phyloP scores from a whole-genome alignment of 768 basidiomycete genomes.

The Pulveroboletus sp. region DNA sequence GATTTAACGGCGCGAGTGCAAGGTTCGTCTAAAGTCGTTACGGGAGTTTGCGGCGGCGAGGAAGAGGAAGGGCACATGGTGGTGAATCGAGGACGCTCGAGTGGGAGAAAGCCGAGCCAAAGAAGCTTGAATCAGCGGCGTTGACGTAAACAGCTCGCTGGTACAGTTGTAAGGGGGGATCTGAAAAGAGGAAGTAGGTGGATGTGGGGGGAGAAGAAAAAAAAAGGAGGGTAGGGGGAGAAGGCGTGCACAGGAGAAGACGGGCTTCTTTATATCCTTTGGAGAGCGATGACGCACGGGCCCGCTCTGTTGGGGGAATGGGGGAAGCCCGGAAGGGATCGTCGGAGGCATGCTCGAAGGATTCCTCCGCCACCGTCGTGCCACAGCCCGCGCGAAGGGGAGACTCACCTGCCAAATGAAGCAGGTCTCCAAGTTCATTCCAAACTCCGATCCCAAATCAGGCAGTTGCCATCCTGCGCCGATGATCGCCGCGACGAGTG shows the following conservation, averaged over 20 bases:
- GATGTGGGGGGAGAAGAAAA: slow-evolving; percentile 12
- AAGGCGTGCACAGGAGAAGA: slow-evolving; percentile 9
- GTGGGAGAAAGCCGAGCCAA: slow-evolving; percentile 9
- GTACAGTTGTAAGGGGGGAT: slow-evolving; percentile 6
- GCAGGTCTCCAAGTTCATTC: slow-evolving; percentile 28
- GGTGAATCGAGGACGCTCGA: slow-evolving; percentile 22
- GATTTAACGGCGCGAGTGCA: slow-evolving; percentile 1
- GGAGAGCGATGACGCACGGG: slow-evolving; percentile 25
- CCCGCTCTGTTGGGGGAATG: slow-evolving; percentile 22
- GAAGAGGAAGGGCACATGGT: slow-evolving; percentile 24
- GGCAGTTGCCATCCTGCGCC: slow-evolving; percentile 13
- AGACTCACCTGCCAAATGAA: slow-evolving; percentile 17
- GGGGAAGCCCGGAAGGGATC: slow-evolving; percentile 11
- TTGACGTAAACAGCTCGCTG: slow-evolving; percentile 22
- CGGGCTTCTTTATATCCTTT: slow-evolving; percentile 23
- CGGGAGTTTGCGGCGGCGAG: slow-evolving; percentile 23
- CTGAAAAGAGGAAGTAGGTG: slow-evolving; percentile 16
- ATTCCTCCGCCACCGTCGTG: slow-evolving; percentile 18
- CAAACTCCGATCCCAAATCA: slow-evolving; percentile 12
- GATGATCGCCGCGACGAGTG: slow-evolving; percentile 8
- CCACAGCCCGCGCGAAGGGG: slow-evolving; percentile 9
- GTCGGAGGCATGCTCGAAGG: slow-evolving; percentile 21
- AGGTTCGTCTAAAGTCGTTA: slow-evolving; percentile 14
- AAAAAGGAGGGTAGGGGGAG: not conserved
- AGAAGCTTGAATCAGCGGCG: slow-evolving; percentile 8